These are phyloP conservation scores for Rhodomyrtus psidioides DNA, from an alignment of 441 rosid genomes.

Conservation along the genomic window DNA sequence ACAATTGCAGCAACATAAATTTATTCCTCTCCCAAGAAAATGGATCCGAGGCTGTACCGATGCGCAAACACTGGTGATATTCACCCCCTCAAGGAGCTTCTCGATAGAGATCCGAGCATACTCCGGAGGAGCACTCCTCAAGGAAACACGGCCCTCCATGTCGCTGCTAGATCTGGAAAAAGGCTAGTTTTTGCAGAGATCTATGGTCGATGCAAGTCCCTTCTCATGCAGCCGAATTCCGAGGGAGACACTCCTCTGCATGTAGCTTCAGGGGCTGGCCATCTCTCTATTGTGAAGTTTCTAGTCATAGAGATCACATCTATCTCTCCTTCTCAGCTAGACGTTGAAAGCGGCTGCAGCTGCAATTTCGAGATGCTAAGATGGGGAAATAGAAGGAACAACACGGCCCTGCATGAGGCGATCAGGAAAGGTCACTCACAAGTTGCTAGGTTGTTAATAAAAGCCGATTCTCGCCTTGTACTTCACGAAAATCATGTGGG, in stretches of 20 bases:
- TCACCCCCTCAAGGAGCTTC: neutral
- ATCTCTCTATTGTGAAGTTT: neutral
- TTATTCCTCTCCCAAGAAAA: neutral
- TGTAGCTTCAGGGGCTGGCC: neutral
- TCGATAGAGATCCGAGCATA: neutral
- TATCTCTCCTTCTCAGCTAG: neutral
- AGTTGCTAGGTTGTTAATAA: neutral
- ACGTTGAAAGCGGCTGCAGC: neutral
- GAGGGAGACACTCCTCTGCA: neutral
- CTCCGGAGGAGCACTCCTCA: neutral
- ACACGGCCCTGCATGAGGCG: neutral
- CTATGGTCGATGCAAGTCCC: neutral
- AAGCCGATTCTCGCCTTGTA: neutral
- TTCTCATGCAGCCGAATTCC: neutral
- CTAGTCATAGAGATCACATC: neutral
- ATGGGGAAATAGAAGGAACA: neutral
- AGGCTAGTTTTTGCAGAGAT: conserved; percentile 1
- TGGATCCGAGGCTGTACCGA: neutral
- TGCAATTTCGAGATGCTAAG: neutral
- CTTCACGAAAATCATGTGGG: neutral
- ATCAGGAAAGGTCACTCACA: neutral
- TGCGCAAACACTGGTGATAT: neutral
- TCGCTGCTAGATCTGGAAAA: conserved; percentile 14
- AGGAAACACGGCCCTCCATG: neutral
- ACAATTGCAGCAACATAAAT: neutral